Base-by-base conservation (phyloP, 106 monocot genomes). In the Acorus gramineus region DNA sequence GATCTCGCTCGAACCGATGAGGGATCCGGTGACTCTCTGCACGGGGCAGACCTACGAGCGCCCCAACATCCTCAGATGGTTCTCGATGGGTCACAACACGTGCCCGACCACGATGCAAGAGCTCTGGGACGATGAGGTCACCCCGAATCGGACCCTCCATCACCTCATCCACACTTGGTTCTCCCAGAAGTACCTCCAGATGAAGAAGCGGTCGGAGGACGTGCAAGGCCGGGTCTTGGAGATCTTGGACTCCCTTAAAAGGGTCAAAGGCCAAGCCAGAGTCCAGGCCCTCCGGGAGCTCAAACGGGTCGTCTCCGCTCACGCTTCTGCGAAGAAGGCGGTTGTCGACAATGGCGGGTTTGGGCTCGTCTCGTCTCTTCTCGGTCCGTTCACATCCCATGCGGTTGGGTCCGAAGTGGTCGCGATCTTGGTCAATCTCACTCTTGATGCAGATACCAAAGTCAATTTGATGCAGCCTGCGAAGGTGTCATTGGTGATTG, bases 341-440 rank as follows among this genome's bases (percentile, higher is more conserved):
- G 62, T 68, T 1, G 68, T 63, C 9, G 68, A 68, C 52, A 53
- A 53, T 5, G 68, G 68, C n/a, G 75, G 75, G 11, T 28, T 61
- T 11, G 61, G 14, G 3, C 11, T 68, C 4, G 5, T 75, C 42
- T 60, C 75, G 7, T 62, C 68, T 42, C 56, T 75, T 5, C 53
- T 75, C 8, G 75, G 75, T 42, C 75, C 75, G 2, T 75, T 75
- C 62, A 75, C 75, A 3, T 75, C 68, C 14, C 75, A 75, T 42
- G 75, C 62, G 8, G 75, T 75, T 43, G 75, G 75, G 28, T 68
- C 75, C 46, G 75, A 75, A 56, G 62, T 55, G 3, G 9, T 75
- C 3, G 68, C 62, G 5, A 75, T 75, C 47, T 56, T 75, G n/a
- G 67, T 69, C 9, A 55, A 49, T 44, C 12, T 75, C 11, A 49